phyloP scores from a whole-genome alignment of 176 grass and related monocot genomes.

The Microstegium vimineum region DNA sequence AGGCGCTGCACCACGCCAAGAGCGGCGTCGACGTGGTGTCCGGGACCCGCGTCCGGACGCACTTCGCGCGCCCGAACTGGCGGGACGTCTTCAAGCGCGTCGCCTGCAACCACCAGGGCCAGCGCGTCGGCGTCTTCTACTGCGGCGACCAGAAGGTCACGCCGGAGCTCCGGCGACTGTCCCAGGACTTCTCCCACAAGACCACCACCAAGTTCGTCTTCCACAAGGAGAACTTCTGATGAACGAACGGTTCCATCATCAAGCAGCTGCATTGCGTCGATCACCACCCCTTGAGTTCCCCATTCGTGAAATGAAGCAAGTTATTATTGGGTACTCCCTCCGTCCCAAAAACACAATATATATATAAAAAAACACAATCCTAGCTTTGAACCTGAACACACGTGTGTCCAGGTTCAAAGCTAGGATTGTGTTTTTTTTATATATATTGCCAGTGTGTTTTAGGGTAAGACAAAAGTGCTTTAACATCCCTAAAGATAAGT shows the following conservation, averaged over 20 bases:
- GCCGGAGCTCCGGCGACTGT: conserved; percentile 54
- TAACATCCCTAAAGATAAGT: neutral
- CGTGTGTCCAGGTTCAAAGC: too few species aligned
- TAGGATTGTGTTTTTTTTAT: too few species aligned
- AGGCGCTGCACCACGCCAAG: conserved; percentile 89
- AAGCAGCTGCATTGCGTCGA: neutral
- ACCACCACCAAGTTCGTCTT: conserved; percentile 92
- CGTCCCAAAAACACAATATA: too few species aligned
- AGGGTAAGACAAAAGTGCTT: neutral
- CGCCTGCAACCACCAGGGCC: conserved; percentile 48
- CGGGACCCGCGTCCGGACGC: conserved; percentile 71
- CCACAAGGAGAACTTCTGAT: conserved; percentile 99
- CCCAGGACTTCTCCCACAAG: conserved; percentile 81
- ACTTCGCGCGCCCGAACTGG: conserved; percentile 83
- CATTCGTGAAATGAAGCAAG: neutral
- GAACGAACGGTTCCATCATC: neutral
- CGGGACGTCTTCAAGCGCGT: conserved; percentile 86
- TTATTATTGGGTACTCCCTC: neutral
- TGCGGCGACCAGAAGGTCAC: conserved; percentile 77
- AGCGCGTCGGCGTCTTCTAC: conserved; percentile 81
- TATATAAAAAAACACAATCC: too few species aligned
- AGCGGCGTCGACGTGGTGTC: conserved; percentile 89
- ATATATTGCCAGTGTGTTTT: neutral
- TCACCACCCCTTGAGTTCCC: too few species aligned
- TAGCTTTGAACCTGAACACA: too few species aligned